These are phyloP conservation scores for Sarocladium strictum DNA, from an alignment of 2,329 filamentous ascomycete genomes.

Conservation along the genomic window DNA sequence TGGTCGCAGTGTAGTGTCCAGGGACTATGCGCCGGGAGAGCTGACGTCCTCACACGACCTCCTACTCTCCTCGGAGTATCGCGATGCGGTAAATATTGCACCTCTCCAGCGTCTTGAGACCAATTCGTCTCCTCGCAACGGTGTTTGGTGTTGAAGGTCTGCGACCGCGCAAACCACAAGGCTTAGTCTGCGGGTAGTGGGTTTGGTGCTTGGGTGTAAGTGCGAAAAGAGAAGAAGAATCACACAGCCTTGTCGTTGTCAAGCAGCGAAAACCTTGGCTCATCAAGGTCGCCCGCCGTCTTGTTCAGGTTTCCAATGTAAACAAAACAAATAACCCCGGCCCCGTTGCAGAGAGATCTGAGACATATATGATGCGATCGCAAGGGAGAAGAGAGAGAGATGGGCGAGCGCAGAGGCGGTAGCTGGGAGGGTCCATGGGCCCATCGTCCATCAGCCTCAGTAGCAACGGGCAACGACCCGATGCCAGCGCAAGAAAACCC, in stretches of 20 bases:
- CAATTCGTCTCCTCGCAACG: neutral
- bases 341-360: neutral
- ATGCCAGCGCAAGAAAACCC: neutral
- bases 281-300: neutral
- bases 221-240: neutral
- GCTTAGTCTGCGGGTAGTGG: neutral
- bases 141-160: neutral
- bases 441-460: too few relatives aligned
- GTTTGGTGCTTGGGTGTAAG: neutral
- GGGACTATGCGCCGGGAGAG: neutral
- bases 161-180: neutral
- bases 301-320: too few relatives aligned
- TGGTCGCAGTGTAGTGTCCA: neutral
- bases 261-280: neutral
- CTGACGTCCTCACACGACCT: too few relatives aligned
- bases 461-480: neutral
- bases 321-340: neutral
- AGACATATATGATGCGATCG: slow-evolving; percentile 9
- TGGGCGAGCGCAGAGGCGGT: neutral
- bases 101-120: neutral
- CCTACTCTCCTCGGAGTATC: neutral
- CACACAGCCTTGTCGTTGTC: neutral
- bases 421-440: neutral
- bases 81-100: neutral
- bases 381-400: neutral